phyloP scores from a whole-genome alignment of 257 asterid genomes.

The Solanum pinnatisectum region DNA sequence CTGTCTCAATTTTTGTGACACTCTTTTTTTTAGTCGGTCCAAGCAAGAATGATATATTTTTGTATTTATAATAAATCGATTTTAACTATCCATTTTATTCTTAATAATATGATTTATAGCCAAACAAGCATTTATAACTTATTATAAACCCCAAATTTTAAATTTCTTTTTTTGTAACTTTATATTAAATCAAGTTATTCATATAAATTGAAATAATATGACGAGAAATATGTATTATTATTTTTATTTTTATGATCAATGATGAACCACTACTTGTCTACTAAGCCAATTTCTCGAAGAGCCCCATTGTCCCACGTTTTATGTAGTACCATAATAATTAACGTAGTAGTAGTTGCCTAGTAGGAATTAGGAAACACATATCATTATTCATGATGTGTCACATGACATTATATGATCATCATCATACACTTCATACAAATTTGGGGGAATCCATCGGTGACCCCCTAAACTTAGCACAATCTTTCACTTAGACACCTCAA shows the following conservation, averaged over 20 bases:
- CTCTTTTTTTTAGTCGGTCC: neutral
- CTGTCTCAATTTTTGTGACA: neutral
- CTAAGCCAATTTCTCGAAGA: neutral
- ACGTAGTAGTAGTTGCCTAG: neutral
- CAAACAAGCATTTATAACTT: neutral
- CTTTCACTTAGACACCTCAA: no score
- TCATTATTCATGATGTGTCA: neutral
- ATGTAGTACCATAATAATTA: neutral
- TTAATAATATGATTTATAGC: no score
- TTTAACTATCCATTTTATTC: neutral
- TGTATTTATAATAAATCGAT: neutral
- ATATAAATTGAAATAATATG: no score
- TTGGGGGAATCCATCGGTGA: no score
- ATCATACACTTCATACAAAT: neutral
- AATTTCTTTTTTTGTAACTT: no score
- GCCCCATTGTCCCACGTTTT: neutral
- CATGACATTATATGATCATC: neutral
- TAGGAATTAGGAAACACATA: neutral
- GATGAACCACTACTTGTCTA: neutral
- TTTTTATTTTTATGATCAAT: neutral
- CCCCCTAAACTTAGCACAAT: no score
- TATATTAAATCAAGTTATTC: no score
- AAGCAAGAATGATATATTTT: neutral
- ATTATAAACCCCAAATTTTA: no score
- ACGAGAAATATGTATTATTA: neutral